Base-by-base conservation (phyloP, 352 stramenopile genomes). In the Phytophthora ramorum region DNA sequence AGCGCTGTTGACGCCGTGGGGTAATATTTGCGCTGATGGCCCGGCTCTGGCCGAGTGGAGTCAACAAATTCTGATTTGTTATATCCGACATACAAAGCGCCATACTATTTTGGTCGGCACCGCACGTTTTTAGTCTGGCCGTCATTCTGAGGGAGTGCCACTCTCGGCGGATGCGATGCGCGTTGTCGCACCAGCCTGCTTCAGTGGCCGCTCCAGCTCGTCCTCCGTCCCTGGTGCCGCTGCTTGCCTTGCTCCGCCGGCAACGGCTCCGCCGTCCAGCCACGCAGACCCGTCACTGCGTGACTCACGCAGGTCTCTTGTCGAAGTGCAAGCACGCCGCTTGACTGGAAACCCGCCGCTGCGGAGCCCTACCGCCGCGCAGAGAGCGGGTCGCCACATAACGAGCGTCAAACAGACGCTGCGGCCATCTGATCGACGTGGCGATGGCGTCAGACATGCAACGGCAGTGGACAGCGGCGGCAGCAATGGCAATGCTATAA, bases 381-480 rank as follows among this genome's bases (percentile, higher is more conserved):
- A 69, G 54, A 69, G 62, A 69, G 62, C 62, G 62, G 62, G 62
- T 59, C 24, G n/a, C 47, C 62, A 70, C 55, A 65, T 59, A 58
- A 58, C n/a, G n/a, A n/a, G n/a, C 62, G 46, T 54, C 20, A 50
- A 66, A 59, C 59, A 68, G 24, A 49, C 35, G 57, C 46, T 7
- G 14, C 19, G 8, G 30, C 46, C 28, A 40, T 20, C 45, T 12
- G 37, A 43, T 49, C 50, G 30, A 65, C 54, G 55, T 64, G 40
- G 38, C 53, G 30, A 35, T 22, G 8, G 10, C 47, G 22, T 14
- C 26, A 41, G 0, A 45, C 16, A 24, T 14, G 16, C 35, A 41
- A 16, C 38, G 8, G 4, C 38, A 20, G 13, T 12, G 19, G 38
- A 45, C 38, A 45, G 38, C 38, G 16, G 6, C n/a, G 38, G 7